phyloP scores from a whole-genome alignment of 192 early-diverging fungal genomes.

The Coemansia sp. region DNA sequence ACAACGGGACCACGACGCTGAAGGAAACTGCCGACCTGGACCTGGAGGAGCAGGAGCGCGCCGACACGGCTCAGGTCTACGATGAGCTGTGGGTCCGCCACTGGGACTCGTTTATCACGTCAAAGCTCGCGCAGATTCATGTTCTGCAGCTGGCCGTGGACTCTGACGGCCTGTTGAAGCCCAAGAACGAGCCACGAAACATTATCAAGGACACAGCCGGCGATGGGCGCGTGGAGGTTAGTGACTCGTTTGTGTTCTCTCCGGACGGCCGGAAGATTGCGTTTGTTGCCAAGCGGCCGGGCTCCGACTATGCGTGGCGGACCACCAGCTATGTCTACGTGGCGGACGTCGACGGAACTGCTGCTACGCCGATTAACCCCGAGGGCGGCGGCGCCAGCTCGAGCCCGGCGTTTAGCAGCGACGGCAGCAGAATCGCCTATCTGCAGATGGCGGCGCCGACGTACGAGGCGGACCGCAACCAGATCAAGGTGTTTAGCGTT shows the following conservation, averaged over 20 bases:
- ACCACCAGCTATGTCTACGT: constrained; percentile 71
- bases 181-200: constrained; percentile 15
- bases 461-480: constrained; percentile 77
- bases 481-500: constrained; percentile 58
- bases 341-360: constrained; percentile 52
- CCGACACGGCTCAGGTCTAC: constrained; percentile 60
- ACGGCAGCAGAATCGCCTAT: constrained; percentile 64
- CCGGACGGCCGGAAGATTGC: constrained; percentile 61
- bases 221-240: constrained; percentile 54
- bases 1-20: constrained; percentile 53
- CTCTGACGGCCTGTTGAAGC: constrained; percentile 32
- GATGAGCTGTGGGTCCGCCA: constrained; percentile 78
- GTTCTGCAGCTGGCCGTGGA: constrained; percentile 37
- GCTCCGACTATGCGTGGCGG: constrained; percentile 65
- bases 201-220: constrained; percentile 36
- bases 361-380: constrained; percentile 43
- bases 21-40: constrained; percentile 57
- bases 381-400: constrained; percentile 57
- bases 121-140: constrained; percentile 64
- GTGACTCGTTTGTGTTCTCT: constrained; percentile 60
- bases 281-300: constrained; percentile 67
- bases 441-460: constrained; percentile 67
- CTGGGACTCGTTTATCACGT: constrained; percentile 66
- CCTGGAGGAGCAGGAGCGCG: constrained; percentile 39
- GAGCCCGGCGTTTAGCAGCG: constrained; percentile 61